Evolutionary conservation across 129 eudicot species (phyloP).

Genomic region (Deinandra increscens): DNA sequence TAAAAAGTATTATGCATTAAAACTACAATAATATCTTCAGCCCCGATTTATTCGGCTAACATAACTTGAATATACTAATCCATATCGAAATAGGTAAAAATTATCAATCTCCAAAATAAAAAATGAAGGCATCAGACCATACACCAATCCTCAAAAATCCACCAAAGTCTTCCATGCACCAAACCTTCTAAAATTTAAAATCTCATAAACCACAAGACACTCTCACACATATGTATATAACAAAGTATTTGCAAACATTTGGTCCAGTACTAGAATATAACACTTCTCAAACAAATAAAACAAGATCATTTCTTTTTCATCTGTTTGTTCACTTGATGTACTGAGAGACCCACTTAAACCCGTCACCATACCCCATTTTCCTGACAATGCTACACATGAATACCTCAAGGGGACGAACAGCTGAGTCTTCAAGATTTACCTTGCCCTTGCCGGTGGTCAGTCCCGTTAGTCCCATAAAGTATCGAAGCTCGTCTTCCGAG

Average conservation of each 20-base stretch:
- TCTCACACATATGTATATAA: slow-evolving; percentile 3
- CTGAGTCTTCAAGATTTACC: slow-evolving; percentile 61
- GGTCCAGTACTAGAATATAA: not conserved
- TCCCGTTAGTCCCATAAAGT: slow-evolving; percentile 60
- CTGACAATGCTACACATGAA: slow-evolving; percentile 98
- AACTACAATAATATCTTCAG: too few relatives aligned
- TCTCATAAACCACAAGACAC: not conserved
- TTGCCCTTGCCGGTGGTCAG: slow-evolving; percentile 87
- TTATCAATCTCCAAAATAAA: too few relatives aligned
- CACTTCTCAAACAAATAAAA: slow-evolving; percentile 5
- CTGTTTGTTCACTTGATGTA: slow-evolving; percentile 64
- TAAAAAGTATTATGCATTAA: too few relatives aligned
- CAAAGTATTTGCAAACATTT: slow-evolving; percentile 10
- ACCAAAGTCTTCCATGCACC: too few relatives aligned
- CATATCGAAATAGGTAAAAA: too few relatives aligned
- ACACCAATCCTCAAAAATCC: too few relatives aligned
- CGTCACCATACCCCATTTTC: slow-evolving; percentile 95
- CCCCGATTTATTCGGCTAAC: too few relatives aligned
- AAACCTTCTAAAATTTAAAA: not conserved
- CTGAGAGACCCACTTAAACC: slow-evolving; percentile 93
- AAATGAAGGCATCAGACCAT: too few relatives aligned
- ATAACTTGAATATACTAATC: too few relatives aligned
- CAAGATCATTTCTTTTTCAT: not conserved
- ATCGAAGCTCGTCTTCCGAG: slow-evolving; percentile 78
- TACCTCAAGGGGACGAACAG: slow-evolving; percentile 84